Conservation (phyloP, 306 rosid genomes). For the Acacia acuminata region DNA sequence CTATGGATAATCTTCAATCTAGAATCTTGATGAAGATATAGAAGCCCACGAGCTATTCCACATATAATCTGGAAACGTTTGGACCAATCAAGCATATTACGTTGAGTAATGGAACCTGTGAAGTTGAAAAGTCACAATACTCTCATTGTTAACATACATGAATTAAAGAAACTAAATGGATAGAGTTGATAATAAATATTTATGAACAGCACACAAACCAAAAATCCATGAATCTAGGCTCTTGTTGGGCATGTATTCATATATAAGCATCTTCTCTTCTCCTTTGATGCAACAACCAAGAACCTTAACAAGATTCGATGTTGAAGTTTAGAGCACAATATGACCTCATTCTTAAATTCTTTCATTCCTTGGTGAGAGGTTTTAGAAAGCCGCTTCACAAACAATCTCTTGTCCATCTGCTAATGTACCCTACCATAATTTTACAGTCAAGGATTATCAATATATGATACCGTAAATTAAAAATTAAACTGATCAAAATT, state of each 20-base stretch:
- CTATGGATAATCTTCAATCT: neutral
- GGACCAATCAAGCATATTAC: neutral
- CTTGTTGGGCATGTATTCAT: neutral
- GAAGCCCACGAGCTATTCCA: neutral
- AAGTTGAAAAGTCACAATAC: neutral
- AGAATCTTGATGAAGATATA: neutral
- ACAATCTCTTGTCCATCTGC: constrained; percentile 15
- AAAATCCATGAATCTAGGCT: neutral
- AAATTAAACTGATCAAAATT: too few species aligned
- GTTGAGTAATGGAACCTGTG: neutral
- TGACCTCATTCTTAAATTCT: constrained; percentile 30
- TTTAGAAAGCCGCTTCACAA: neutral
- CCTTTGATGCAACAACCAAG: constrained; percentile 21
- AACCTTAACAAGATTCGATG: constrained; percentile 28
- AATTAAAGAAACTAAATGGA: too few species aligned
- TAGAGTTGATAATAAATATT: too few species aligned
- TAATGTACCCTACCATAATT: constrained; percentile 15
- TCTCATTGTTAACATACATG: neutral
- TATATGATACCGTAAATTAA: too few species aligned
- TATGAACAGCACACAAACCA: neutral
- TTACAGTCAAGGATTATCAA: too few species aligned
- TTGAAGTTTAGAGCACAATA: neutral
- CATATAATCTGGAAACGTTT: neutral
- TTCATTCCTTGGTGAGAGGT: constrained; percentile 17
- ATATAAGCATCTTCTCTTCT: neutral